Base-by-base conservation (phyloP, 2,329 filamentous ascomycete genomes). In the Ilyonectria robusta region DNA sequence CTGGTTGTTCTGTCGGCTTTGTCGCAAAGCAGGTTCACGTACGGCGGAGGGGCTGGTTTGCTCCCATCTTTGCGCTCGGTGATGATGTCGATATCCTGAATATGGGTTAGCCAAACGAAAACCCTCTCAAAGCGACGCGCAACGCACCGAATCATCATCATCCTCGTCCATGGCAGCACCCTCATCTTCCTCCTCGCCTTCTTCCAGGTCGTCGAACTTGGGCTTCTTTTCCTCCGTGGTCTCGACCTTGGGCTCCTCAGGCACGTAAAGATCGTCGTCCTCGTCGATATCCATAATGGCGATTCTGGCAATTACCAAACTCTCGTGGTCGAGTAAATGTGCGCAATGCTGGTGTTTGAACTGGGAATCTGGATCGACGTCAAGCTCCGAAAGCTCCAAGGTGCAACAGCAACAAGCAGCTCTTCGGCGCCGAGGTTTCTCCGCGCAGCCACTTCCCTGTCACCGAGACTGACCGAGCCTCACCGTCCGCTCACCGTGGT, bases 81-180 rank as follows among this genome's bases (percentile, higher is more conserved):
- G 74, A 92, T 90, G 72, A 92, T 92, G 70, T 92, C 89, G 75
- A 92, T 89, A 68, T 92, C 90, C 87, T 91, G 66, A 4, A 58
- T 54, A 8, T 6, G 3, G 55, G 53, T 71, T 11, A 75, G 58
- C 68, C n/a, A 61, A 37, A 2, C n/a, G 15, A 15, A 2, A 23
- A 6, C 3, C 1, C 15, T 2, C 1, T 26, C 5, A 19, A 17
- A 17, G 17, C 33, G 19, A 56, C 46, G 21, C 10, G 31, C n/a
- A 21, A 44, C 72, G 35, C 64, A 79, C 79, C 13, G 78, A 79
- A 51, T 87, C 86, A 35, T 87, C 86, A 21, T 84, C 87, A 23
- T 90, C 88, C 64, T 89, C 88, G 17, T 89, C 88, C 85, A 89
- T 89, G 15, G 86, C 87, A 15, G 86, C 88, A 9, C 84, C 85